Base-by-base conservation (phyloP, 331 rosid species). In the Quercus tomentella region DNA sequence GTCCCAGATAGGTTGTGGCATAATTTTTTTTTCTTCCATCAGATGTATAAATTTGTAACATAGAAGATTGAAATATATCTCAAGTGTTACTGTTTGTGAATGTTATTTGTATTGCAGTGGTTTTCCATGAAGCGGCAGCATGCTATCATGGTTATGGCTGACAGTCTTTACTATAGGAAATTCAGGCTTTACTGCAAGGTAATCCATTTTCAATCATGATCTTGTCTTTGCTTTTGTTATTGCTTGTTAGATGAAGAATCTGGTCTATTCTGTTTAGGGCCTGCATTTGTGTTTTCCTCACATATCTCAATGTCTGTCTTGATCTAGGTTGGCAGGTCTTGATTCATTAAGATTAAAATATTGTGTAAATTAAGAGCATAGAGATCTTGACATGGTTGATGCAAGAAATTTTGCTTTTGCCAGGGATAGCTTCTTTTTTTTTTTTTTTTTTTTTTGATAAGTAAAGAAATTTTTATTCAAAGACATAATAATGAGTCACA, bases 81-180 rank as follows among this genome's bases (percentile, higher is more conserved):
- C 65, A 41, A 33, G 2, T 54, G 62, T 30, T 73, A 30, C 73
- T 79, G 60, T 41, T 72, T 80, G 76, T 80, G 41, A 51, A 56
- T 77, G 75, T 52, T 78, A 73, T 80, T 81, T 78, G 28, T 1
- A 35, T 25, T 84, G 86, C 92, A 95, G 99, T 95, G 99, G 99
- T 95, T 95, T 89, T 84, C 97, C 35, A 66, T 95, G 97, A 92
- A 89, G 77, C 90, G 99, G 67, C 89, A 90, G 75, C 99, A 95
- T 62, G 99, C 98, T 77, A 56, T 93, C 62, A 87, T 91, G 56
- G 37, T 89, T 78, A 79, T 95, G 91, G 91, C 96, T 0, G 99
- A 95, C 88, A 87, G 83, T 82, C 91, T 95, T 26, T 95, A 95
- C 84, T 89, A 91, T 62, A 82, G 81, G 37, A 95, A 93, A 80